phyloP scores from a whole-genome alignment of 164 flowering plant species.

The Dillenia suffruticosa region DNA sequence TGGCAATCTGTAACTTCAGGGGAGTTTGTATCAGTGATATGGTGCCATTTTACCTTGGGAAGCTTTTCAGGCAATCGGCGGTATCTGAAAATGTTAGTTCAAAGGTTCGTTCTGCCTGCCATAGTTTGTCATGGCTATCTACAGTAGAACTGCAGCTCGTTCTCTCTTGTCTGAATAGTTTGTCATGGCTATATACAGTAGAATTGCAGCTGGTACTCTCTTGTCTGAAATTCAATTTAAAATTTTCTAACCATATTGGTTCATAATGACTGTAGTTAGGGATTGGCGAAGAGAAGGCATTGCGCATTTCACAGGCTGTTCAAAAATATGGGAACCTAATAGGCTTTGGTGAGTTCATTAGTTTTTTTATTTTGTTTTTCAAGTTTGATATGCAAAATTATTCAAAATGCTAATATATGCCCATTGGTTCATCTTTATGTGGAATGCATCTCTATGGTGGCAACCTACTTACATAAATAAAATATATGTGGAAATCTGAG shows the following conservation, averaged over 20 bases:
- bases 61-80: conserved; percentile 56
- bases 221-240: background rate
- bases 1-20: conserved; percentile 32
- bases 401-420: too few species aligned
- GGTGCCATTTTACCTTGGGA: conserved; percentile 86
- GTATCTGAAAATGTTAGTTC: conserved; percentile 69
- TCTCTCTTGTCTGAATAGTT: too few species aligned
- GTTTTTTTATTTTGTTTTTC: too few species aligned
- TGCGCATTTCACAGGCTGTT: conserved; percentile 40
- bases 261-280: conserved; percentile 51
- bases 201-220: too few species aligned
- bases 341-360: conserved; percentile 63
- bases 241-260: background rate
- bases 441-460: too few species aligned
- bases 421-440: too few species aligned
- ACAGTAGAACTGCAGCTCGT: too few species aligned
- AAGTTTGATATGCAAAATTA: too few species aligned
- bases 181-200: too few species aligned
- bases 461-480: too few species aligned
- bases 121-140: too few species aligned
- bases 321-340: conserved; percentile 72
- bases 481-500: too few species aligned
- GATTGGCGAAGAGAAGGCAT: conserved; percentile 62
- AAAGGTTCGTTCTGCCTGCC: conserved; percentile 49
- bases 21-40: conserved; percentile 87